A percentile compares a stretch with the other conserved stretches of the same genome.
phyloP scores from a whole-genome alignment of 495 filamentous ascomycete species.

The Aspergillus baeticus region DNA sequence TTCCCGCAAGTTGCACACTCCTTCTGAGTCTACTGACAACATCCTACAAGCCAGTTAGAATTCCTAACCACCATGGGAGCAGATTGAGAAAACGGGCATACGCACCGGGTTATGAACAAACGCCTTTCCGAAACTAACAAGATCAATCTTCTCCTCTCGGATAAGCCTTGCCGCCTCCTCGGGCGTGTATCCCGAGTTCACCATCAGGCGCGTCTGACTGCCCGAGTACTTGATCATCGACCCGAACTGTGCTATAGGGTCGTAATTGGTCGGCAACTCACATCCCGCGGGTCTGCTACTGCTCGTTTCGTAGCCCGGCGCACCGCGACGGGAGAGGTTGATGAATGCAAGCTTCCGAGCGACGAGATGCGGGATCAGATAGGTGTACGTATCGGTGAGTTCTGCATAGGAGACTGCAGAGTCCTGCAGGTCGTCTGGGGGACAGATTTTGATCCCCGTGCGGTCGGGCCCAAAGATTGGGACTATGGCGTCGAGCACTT shows the following conservation, averaged over 20 bases:
- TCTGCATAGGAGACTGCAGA: constrained; percentile 51
- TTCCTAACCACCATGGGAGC: too few relatives aligned
- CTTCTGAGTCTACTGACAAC: too few relatives aligned
- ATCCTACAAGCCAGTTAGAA: too few relatives aligned
- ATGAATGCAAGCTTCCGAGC: constrained; percentile 53
- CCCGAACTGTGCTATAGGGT: constrained; percentile 43
- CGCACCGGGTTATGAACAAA: too few relatives aligned
- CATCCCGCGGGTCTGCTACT: constrained; percentile 8
- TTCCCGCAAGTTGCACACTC: too few relatives aligned
- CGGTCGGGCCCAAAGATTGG: constrained; percentile 52
- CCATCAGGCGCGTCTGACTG: constrained; percentile 41
- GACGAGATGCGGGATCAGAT: constrained; percentile 45
- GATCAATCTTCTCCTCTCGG: too few relatives aligned
- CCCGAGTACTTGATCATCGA: constrained; percentile 44
- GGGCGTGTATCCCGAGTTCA: constrained; percentile 52
- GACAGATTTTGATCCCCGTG: constrained; percentile 57
- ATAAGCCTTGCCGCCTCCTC: constrained; percentile 27
- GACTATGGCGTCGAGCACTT: constrained; percentile 42
- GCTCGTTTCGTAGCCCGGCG: too few relatives aligned
- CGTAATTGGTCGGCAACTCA: constrained; percentile 26
- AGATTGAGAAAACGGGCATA: too few relatives aligned
- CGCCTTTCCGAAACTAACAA: too few relatives aligned
- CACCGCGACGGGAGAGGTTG: constrained; percentile 47
- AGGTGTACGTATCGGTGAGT: constrained; percentile 53
- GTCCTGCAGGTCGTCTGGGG: constrained; percentile 54